Percentiles rank a stretch among this genome's conserved stretches.
Conservation (phyloP, 2,329 filamentous ascomycete species). For the Phoma sp. region DNA sequence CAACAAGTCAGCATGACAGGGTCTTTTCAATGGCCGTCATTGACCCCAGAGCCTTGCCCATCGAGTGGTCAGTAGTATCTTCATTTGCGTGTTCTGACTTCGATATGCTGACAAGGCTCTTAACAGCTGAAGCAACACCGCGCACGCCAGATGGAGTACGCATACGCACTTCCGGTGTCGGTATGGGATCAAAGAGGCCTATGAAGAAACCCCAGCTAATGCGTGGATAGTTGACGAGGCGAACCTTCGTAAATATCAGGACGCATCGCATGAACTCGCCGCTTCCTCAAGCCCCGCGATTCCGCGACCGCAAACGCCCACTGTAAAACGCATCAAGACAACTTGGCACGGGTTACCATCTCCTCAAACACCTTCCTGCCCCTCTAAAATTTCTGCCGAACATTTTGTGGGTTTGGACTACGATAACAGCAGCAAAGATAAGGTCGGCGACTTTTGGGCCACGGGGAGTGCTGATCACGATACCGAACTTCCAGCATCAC, state of each 20-base stretch:
- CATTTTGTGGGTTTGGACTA: background rate
- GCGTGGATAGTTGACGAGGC: too few species aligned
- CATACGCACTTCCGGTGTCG: too few species aligned
- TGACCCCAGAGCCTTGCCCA: background rate
- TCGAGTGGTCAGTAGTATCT: background rate
- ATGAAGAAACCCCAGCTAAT: too few species aligned
- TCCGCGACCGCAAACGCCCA: slow-evolving; percentile 4
- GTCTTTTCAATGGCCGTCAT: slow-evolving; percentile 21
- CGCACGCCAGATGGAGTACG: background rate
- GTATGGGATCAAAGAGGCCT: too few species aligned
- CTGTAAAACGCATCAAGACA: background rate
- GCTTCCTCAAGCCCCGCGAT: too few species aligned
- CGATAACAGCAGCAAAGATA: background rate
- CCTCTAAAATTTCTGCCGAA: fast-evolving
- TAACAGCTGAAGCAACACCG: background rate
- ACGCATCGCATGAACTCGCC: too few species aligned
- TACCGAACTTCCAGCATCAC: background rate
- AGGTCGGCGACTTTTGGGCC: background rate
- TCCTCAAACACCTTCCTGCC: slow-evolving; percentile 10
- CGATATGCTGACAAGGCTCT: background rate
- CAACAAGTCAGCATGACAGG: background rate
- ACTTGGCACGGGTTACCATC: slow-evolving; percentile 21
- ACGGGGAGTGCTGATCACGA: background rate
- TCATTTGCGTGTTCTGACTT: too few species aligned
- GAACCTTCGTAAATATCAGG: too few species aligned